Base-by-base conservation (phyloP, 176 grass and related monocot species). In the Triticum dicoccoides region DNA sequence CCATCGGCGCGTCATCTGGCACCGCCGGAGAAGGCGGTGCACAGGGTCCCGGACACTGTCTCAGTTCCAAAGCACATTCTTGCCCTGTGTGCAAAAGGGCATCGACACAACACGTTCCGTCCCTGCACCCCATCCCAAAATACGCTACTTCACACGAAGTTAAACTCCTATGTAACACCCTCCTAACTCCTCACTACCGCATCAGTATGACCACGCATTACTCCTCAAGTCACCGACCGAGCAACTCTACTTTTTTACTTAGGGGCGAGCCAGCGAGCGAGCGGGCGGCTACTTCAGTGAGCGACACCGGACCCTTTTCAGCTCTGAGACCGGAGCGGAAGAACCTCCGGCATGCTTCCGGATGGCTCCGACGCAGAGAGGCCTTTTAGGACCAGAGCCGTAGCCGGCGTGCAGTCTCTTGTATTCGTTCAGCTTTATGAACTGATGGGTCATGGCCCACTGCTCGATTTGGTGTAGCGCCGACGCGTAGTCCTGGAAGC, bases 371-470 rank as follows among this genome's bases (percentile, higher is more conserved):
- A 62, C 30, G 39, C 65, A 64, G 17, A 70, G 70, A 8, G 1
- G 58, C 6, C 71, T 61, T 13, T 30, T 21, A 25, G 51, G 41
- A 65, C 52, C 69, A 13, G 42, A 82, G 64, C 18, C 11, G 49
- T 29, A 18, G 21, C 23, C 52, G 8, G 35, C 30, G 24, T 54
- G 72, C 11, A 10, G 9, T 39, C 59, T 84, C 13, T 39, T 20
- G 9, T 88, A 81, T 33, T 34, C 81, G n/a, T 70, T 77, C 15
- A 35, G 32, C 62, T 25, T 91, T 8, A 83, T 51, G 69, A 91
- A 80, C 25, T 13, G 89, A 81, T 85, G 23, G 30, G 76, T 11
- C 54, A 91, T 81, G 56, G 71, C 63, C 82, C 45, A 91, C 62
- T 63, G 29, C 70, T 85, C 89, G 30, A 91, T 42, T 23, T 81